These are phyloP conservation scores for Terana coerulea DNA, from an alignment of 768 basidiomycete species.

Conservation along the genomic window DNA sequence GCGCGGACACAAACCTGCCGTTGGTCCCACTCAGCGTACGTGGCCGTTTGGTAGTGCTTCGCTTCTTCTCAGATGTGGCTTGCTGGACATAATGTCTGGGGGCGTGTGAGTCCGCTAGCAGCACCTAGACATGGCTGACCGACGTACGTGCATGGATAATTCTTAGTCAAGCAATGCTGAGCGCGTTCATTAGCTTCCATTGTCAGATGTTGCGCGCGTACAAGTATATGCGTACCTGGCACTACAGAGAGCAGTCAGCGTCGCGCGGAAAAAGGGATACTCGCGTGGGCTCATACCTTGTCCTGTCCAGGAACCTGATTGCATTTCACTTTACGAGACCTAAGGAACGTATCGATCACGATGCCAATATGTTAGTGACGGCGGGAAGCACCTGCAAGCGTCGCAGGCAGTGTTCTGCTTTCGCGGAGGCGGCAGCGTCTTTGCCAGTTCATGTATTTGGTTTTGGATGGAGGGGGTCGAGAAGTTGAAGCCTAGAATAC, in stretches of 20 bases:
- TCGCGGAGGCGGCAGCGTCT: slow-evolving; percentile 77
- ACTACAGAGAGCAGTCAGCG: slow-evolving; percentile 37
- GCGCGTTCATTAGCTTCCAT: slow-evolving; percentile 11
- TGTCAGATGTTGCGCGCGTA: not conserved
- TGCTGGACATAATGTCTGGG: slow-evolving; percentile 76
- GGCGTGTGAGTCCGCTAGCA: slow-evolving; percentile 17
- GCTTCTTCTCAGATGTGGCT: slow-evolving; percentile 82
- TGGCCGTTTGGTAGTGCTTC: slow-evolving; percentile 58
- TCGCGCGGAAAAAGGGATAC: slow-evolving; percentile 14
- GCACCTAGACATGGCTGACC: slow-evolving; percentile 17
- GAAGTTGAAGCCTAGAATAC: slow-evolving; percentile 51
- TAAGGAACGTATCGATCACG: slow-evolving; percentile 23
- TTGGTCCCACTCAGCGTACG: slow-evolving; percentile 47
- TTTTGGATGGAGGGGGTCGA: slow-evolving; percentile 70
- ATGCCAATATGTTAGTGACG: slow-evolving; percentile 6
- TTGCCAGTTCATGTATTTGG: slow-evolving; percentile 78
- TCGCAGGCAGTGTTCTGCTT: slow-evolving; percentile 95
- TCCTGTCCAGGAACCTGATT: slow-evolving; percentile 78
- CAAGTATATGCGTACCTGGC: slow-evolving; percentile 48
- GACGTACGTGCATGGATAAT: slow-evolving; percentile 88
- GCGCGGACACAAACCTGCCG: slow-evolving; percentile 17
- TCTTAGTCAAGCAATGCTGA: slow-evolving; percentile 84
- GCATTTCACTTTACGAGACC: slow-evolving; percentile 87
- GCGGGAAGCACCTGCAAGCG: slow-evolving; percentile 66
- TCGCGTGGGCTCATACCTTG: slow-evolving; percentile 49